Evolutionary conservation across 116 monocot species (phyloP).

Genomic region (Phalaenopsis hybrid): DNA sequence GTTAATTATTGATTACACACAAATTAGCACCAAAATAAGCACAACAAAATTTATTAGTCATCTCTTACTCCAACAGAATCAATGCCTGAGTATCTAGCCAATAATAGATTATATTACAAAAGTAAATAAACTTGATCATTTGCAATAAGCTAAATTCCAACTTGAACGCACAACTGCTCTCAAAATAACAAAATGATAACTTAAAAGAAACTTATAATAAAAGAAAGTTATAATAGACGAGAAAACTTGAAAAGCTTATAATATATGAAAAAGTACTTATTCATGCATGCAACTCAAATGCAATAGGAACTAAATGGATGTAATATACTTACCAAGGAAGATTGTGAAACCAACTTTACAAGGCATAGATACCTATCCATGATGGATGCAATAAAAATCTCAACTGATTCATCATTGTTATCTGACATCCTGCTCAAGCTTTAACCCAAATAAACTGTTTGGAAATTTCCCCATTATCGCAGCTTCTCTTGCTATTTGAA

Average conservation of each 20-base stretch:
- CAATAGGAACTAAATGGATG: background rate
- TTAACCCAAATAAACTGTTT: conserved; percentile 19
- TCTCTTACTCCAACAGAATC: background rate
- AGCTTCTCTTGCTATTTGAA: conserved; percentile 94
- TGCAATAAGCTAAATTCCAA: background rate
- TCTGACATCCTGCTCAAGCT: conserved; percentile 27
- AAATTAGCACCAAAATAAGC: background rate
- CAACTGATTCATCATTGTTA: conserved; percentile 18
- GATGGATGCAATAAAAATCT: background rate
- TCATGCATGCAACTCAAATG: background rate
- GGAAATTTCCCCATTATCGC: conserved; percentile 57
- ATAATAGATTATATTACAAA: background rate
- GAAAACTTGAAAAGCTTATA: background rate
- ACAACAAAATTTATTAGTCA: background rate
- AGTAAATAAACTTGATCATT: background rate
- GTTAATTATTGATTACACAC: background rate
- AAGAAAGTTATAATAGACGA: background rate
- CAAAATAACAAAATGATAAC: background rate
- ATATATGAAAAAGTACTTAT: background rate
- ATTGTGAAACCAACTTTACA: background rate
- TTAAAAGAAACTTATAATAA: background rate
- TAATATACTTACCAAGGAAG: background rate
- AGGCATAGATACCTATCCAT: background rate
- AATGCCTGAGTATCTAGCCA: background rate
- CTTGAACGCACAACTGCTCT: too few species aligned